Evolutionary conservation across 495 filamentous ascomycete genomes (phyloP).

Genomic region (Endocarpon pusillum): DNA sequence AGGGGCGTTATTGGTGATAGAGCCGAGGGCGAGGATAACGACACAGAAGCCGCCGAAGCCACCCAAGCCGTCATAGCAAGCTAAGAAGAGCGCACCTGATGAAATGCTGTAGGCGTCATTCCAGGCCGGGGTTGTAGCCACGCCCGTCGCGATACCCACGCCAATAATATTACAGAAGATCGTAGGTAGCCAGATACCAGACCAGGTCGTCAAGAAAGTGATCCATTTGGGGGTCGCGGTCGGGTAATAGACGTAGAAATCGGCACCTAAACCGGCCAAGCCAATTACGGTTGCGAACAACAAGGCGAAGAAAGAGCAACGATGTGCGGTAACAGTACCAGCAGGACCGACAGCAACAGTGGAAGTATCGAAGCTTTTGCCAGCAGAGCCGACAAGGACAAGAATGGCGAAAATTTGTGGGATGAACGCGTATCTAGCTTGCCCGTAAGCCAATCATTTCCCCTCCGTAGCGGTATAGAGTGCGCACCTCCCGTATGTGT

Average conservation of each 20-base stretch:
- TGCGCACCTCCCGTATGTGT: constrained; percentile 45
- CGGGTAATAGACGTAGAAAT: constrained; percentile 42
- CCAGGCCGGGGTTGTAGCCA: constrained; percentile 34
- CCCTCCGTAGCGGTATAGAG: neutral
- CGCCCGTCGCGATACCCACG: constrained; percentile 48
- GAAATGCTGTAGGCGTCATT: constrained; percentile 35
- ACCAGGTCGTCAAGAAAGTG: constrained; percentile 28
- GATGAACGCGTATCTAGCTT: constrained; percentile 44
- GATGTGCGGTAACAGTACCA: constrained; percentile 33
- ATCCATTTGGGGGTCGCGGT: constrained; percentile 27
- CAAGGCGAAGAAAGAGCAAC: constrained; percentile 48
- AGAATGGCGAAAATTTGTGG: constrained; percentile 48
- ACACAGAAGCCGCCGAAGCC: constrained; percentile 71
- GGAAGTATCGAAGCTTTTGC: constrained; percentile 43
- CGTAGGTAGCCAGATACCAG: constrained; percentile 33
- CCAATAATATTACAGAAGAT: constrained; percentile 47
- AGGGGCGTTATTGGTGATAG: constrained; percentile 78
- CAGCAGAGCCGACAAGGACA: constrained; percentile 50
- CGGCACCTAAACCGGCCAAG: constrained; percentile 33
- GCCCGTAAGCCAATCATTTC: constrained; percentile 6
- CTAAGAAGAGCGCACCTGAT: constrained; percentile 49
- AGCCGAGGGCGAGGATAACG: constrained; percentile 60
- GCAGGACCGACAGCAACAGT: constrained; percentile 20
- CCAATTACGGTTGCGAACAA: constrained; percentile 36
- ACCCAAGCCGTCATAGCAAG: constrained; percentile 45